Evolutionary conservation across 2,329 filamentous ascomycete genomes (phyloP).

Genomic region (Thyridium curvatum): DNA sequence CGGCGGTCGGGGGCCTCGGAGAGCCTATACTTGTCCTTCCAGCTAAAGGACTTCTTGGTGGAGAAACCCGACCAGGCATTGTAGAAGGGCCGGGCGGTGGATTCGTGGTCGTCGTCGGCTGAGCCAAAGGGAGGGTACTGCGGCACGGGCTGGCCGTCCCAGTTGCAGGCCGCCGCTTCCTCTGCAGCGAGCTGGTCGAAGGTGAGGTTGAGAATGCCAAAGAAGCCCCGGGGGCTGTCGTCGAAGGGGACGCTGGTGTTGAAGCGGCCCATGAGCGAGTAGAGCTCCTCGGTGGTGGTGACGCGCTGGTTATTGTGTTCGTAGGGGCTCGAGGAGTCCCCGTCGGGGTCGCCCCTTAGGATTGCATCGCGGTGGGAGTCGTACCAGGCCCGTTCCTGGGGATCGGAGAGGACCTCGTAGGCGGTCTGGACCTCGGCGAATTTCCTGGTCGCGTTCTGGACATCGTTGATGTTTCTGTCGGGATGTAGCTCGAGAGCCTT

Average conservation of each 20-base stretch:
- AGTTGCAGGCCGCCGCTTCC: constrained; percentile 68
- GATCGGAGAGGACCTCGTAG: constrained; percentile 92
- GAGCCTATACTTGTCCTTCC: constrained; percentile 79
- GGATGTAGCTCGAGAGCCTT: constrained; percentile 93
- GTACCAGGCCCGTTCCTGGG: constrained; percentile 96
- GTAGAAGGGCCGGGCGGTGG: constrained; percentile 76
- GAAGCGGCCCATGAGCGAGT: constrained; percentile 73
- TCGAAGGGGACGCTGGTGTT: constrained; percentile 72
- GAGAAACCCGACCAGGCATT: constrained; percentile 71
- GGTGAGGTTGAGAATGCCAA: constrained; percentile 66
- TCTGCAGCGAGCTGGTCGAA: constrained; percentile 79
- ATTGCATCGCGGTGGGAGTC: constrained; percentile 89
- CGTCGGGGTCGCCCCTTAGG: constrained; percentile 52
- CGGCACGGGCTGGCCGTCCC: constrained; percentile 49
- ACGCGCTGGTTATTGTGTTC: constrained; percentile 59
- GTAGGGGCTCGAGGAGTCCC: constrained; percentile 24
- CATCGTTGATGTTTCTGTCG: constrained; percentile 85
- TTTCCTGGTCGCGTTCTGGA: constrained; percentile 72
- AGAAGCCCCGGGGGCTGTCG: constrained; percentile 79
- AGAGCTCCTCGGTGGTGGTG: constrained; percentile 75
- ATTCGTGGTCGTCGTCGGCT: constrained; percentile 69
- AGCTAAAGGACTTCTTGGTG: constrained; percentile 80
- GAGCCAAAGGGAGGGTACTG: constrained; percentile 81
- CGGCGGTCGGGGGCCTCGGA: constrained; percentile 84
- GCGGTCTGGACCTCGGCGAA: constrained; percentile 92